Percentiles rank a stretch among this genome's conserved stretches.
phyloP scores from a whole-genome alignment of 257 asterid genomes.

The Sherardia arvensis region DNA sequence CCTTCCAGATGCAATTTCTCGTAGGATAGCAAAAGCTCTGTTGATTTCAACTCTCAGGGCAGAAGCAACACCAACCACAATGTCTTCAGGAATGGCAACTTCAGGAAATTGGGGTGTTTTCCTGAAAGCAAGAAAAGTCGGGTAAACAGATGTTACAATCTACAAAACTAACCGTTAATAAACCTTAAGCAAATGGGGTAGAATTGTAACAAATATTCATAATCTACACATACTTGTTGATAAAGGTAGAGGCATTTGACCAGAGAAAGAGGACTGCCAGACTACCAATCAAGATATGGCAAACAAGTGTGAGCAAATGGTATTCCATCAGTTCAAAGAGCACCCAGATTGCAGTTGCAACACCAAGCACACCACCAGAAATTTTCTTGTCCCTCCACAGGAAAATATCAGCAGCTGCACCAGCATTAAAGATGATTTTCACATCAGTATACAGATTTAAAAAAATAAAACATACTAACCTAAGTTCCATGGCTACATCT shows the following conservation, averaged over 20 bases:
- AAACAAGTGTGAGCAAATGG: slow-evolving; percentile 71
- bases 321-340: slow-evolving; percentile 84
- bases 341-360: slow-evolving; percentile 82
- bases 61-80: slow-evolving; percentile 62
- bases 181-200: background rate
- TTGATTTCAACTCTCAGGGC: slow-evolving; percentile 76
- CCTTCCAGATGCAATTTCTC: slow-evolving; percentile 72
- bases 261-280: slow-evolving; percentile 66
- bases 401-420: slow-evolving; percentile 83
- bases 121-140: slow-evolving; percentile 24
- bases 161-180: background rate
- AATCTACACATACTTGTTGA: slow-evolving; percentile 50
- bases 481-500: no score
- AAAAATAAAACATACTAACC: background rate
- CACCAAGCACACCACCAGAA: slow-evolving; percentile 66
- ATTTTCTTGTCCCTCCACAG: slow-evolving; percentile 91
- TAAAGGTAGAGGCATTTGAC: slow-evolving; percentile 72
- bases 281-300: slow-evolving; percentile 71
- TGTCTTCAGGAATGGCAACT: slow-evolving; percentile 59
- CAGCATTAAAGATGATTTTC: background rate
- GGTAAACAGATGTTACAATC: background rate
- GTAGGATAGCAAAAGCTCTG: slow-evolving; percentile 48
- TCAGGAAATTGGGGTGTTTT: slow-evolving; percentile 76
- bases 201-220: no score
- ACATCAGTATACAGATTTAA: slow-evolving; percentile 4